Evolutionary conservation across 1,284 basidiomycete genomes (phyloP), one percentile per base, ranked within the genome.

Genomic region (Cystobasidium sp.): DNA sequence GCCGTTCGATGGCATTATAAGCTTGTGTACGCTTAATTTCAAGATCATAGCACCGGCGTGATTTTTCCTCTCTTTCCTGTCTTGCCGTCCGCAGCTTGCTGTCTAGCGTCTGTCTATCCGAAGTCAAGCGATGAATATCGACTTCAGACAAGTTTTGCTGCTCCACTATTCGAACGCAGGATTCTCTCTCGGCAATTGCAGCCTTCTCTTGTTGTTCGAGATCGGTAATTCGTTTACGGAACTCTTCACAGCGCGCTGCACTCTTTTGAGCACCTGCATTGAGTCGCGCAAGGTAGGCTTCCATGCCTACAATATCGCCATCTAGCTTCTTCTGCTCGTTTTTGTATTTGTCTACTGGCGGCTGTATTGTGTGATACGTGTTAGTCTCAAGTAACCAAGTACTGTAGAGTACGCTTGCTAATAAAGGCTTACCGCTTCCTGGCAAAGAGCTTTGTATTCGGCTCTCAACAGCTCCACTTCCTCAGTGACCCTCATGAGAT

Each of bases 91-190:
- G 44, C n/a, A 71, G 22, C 18, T 68, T 69, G 20, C 47, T 41
- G 31, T 72, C 61, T 22, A 78, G 62, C 1, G 61, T 53, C 31
- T 73, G 53, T 8, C 75, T 68, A 20, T 80, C 79, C 1, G 77
- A 58, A 18, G 75, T 77, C 24, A 80, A 58, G 31, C 74, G 74
- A 47, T 77, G 77, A 41, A 79, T 77, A 46, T 80, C 79, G 64
- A 76, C 67, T 44, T 78, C 78, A 16, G 78, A 77, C 44, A 80
- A 68, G 31, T 77, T 77, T 58, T 80, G 79, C 5, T 70, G 68
- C 39, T 74, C 73, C 55, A 80, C 75, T 39, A 68, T 66, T n/a
- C 43, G 24, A 55, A 75, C 71, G 47, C 76, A 66, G 10, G 75
- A 77, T 52, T 77, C 74, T n/a, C 65, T 53, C 51, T 77, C 75